A percentile compares a stretch with the other conserved stretches of the same genome.
Evolutionary conservation across 2,329 filamentous ascomycete genomes (phyloP).

Genomic region (Sarocladiaceae sp.): DNA sequence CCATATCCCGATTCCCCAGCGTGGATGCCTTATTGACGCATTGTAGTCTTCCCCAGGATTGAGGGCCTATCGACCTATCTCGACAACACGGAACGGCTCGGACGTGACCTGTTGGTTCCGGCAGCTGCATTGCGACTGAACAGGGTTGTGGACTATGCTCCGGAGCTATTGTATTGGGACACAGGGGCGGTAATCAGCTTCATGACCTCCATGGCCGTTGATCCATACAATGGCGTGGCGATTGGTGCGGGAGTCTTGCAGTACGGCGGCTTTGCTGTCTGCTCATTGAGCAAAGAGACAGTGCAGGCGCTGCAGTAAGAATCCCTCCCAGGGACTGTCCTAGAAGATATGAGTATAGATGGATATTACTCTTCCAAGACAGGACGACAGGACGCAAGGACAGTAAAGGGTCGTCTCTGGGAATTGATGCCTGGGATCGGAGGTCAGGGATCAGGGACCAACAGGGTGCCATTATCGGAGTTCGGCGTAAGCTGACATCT

Average conservation of each 20-base stretch:
- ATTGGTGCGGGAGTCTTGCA: slow-evolving; percentile 1
- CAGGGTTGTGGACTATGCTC: background rate
- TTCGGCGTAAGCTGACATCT: background rate
- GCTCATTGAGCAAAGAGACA: background rate
- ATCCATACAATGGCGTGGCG: background rate
- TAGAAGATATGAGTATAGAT: too few species aligned
- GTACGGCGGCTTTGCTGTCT: slow-evolving; percentile 3
- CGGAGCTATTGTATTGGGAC: background rate
- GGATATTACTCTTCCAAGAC: too few species aligned
- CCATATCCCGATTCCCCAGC: background rate
- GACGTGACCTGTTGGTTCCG: background rate
- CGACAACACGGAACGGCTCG: slow-evolving; percentile 3
- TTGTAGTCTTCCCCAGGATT: background rate
- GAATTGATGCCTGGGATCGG: too few species aligned
- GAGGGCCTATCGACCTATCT: background rate
- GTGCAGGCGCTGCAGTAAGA: background rate
- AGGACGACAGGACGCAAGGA: too few species aligned
- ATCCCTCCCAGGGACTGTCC: too few species aligned
- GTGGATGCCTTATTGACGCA: background rate
- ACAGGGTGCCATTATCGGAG: too few species aligned
- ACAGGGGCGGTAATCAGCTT: slow-evolving; percentile 2
- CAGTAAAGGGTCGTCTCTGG: too few species aligned
- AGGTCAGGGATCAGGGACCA: too few species aligned
- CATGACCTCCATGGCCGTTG: slow-evolving; percentile 5
- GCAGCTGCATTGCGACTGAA: background rate